phyloP scores from a whole-genome alignment of 2,329 filamentous ascomycete genomes.

The Acarospora socialis region DNA sequence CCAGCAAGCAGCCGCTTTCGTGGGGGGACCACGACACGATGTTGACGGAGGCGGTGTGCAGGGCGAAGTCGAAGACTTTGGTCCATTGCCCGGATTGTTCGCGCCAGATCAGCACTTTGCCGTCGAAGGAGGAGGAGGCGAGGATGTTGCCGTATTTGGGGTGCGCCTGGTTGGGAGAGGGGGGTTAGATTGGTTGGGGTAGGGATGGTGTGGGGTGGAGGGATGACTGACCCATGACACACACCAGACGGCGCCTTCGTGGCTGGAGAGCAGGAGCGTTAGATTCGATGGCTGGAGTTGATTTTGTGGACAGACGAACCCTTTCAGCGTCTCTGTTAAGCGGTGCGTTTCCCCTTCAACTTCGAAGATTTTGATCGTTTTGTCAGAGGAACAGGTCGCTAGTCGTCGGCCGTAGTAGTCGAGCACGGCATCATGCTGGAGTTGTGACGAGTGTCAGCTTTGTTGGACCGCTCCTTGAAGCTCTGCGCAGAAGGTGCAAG shows the following conservation, averaged over 20 bases:
- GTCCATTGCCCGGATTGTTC: slow-evolving; percentile 68
- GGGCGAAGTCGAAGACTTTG: slow-evolving; percentile 79
- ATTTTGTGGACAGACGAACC: slow-evolving; percentile 39
- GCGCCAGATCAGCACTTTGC: slow-evolving; percentile 97
- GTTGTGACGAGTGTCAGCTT: neutral
- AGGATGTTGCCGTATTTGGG: slow-evolving; percentile 98
- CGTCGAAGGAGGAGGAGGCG: slow-evolving; percentile 88
- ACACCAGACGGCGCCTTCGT: slow-evolving; percentile 96
- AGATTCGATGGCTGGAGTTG: neutral
- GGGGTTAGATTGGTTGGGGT: slow-evolving; percentile 1
- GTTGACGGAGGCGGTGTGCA: slow-evolving; percentile 94
- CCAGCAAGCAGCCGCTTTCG: slow-evolving; percentile 85
- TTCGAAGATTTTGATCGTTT: slow-evolving; percentile 98
- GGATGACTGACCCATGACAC: slow-evolving; percentile 59
- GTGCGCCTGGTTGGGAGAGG: slow-evolving; percentile 45
- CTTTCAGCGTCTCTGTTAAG: slow-evolving; percentile 83
- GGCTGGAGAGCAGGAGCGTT: slow-evolving; percentile 38
- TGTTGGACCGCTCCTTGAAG: slow-evolving; percentile 1
- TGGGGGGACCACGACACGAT: slow-evolving; percentile 96
- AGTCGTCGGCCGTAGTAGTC: slow-evolving; percentile 96
- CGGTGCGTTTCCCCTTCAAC: slow-evolving; percentile 86
- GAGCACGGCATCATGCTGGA: slow-evolving; percentile 87
- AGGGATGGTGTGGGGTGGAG: neutral
- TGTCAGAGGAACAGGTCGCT: slow-evolving; percentile 93
- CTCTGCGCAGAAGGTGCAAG: slow-evolving; percentile 1